Conservation (phyloP, 352 stramenopile species). For the Globisporangium radiosum region DNA sequence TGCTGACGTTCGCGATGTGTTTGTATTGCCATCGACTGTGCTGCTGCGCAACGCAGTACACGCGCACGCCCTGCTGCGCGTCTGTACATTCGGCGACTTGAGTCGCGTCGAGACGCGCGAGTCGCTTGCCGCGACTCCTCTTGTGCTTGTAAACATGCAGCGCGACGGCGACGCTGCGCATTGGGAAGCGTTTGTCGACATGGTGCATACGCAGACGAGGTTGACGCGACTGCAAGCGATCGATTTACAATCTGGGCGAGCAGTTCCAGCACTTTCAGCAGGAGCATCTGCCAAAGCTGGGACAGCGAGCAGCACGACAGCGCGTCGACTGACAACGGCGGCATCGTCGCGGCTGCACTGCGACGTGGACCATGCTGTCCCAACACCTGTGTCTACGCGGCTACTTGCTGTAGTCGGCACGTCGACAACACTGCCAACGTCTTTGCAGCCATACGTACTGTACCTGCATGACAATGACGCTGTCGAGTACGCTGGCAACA, state of each 20-base stretch:
- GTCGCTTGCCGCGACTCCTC: slow-evolving; percentile 24
- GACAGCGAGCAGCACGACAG: background rate
- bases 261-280: background rate
- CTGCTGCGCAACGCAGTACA: slow-evolving; percentile 1
- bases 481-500: background rate
- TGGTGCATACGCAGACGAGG: slow-evolving; percentile 20
- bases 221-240: no score
- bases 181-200: slow-evolving; percentile 49
- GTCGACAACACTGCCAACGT: slow-evolving; percentile 14
- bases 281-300: background rate
- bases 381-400: slow-evolving; percentile 24
- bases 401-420: slow-evolving; percentile 21
- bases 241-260: no score
- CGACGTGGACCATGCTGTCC: slow-evolving; percentile 17
- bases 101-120: slow-evolving; percentile 24
- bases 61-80: slow-evolving; percentile 20
- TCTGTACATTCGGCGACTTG: slow-evolving; percentile 22
- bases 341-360: slow-evolving; percentile 20
- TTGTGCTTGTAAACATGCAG: slow-evolving; percentile 44
- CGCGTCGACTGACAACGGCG: background rate
- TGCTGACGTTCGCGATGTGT: slow-evolving; percentile 5
- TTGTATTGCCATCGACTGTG: slow-evolving; percentile 7
- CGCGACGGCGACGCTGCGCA: background rate
- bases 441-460: slow-evolving; percentile 21
- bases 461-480: slow-evolving; percentile 19